Conservation (phyloP, 2,329 filamentous ascomycete genomes). For the Epicoccum nigrum region DNA sequence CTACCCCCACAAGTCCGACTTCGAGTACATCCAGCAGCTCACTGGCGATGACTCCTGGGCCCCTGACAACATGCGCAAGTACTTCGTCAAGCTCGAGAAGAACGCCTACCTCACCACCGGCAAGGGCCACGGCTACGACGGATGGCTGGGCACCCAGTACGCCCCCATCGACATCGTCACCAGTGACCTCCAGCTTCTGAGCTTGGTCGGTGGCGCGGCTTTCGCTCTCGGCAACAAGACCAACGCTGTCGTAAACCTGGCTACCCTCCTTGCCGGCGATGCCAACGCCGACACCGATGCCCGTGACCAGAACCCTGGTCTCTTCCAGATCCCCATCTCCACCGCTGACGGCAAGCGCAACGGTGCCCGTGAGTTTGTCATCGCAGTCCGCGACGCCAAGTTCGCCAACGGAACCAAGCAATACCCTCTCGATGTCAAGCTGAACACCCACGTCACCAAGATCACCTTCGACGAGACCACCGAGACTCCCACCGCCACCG, state of each 20-base stretch:
- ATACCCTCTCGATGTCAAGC: conserved; percentile 63
- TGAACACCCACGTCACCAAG: conserved; percentile 70
- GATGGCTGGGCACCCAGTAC: conserved; percentile 62
- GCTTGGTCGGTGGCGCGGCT: conserved; percentile 58
- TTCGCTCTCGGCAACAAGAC: conserved; percentile 57
- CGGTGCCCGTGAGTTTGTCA: conserved; percentile 63
- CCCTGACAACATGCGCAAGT: conserved; percentile 64
- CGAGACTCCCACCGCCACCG: conserved; percentile 57
- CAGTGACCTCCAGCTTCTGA: conserved; percentile 60
- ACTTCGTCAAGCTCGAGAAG: conserved; percentile 63
- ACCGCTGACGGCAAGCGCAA: conserved; percentile 57
- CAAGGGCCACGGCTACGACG: conserved; percentile 62
- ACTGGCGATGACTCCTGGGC: conserved; percentile 68
- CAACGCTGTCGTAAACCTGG: conserved; percentile 43
- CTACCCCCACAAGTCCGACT: conserved; percentile 66
- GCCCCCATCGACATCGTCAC: conserved; percentile 60
- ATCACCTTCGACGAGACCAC: conserved; percentile 69
- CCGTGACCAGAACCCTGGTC: conserved; percentile 56
- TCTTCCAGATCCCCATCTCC: conserved; percentile 65
- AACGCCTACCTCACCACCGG: conserved; percentile 57
- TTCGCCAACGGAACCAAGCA: conserved; percentile 58
- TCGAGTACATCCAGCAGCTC: conserved; percentile 61
- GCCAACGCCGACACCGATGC: conserved; percentile 55
- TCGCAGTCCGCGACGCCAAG: conserved; percentile 57
- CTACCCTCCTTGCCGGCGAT: conserved; percentile 53